A percentile compares a stretch with the other conserved stretches of the same genome.
Conservation (phyloP, 1,284 basidiomycete genomes). For the Naganishia albida region DNA sequence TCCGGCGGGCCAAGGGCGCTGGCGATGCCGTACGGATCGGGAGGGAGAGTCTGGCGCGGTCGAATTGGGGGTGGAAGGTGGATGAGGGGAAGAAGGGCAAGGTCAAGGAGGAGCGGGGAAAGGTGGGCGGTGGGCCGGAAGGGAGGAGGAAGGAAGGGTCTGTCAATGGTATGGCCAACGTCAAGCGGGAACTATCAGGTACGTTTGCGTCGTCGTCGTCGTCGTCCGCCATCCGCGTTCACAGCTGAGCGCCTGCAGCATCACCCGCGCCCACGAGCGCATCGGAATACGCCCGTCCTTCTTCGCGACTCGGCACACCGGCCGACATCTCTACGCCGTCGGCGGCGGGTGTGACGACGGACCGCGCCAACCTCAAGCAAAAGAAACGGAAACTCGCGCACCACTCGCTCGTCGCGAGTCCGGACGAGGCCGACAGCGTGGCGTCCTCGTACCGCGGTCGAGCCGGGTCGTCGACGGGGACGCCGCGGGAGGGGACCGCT, state of each 20-base stretch:
- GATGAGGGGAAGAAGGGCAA: conserved; percentile 14
- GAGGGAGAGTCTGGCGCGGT: conserved; percentile 10
- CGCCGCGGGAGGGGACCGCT: conserved; percentile 11
- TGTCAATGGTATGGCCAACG: conserved; percentile 14
- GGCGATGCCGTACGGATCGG: conserved; percentile 19
- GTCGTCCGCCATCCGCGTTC: background rate
- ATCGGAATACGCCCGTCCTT: conserved; percentile 10
- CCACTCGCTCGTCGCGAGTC: conserved; percentile 13
- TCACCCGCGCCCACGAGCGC: conserved; percentile 5
- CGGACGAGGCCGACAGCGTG: background rate
- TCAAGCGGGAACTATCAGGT: conserved; percentile 30
- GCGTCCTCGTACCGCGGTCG: background rate
- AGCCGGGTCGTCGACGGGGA: background rate
- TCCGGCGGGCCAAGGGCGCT: conserved; percentile 11
- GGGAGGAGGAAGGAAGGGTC: conserved; percentile 22
- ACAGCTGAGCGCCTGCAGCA: background rate
- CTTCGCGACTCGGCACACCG: conserved; percentile 5
- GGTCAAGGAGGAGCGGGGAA: conserved; percentile 14
- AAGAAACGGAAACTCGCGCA: conserved; percentile 33
- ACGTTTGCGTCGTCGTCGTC: background rate
- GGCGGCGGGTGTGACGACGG: background rate
- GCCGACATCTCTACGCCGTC: background rate
- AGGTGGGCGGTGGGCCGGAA: background rate
- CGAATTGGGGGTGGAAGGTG: conserved; percentile 2
- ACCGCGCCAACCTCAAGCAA: conserved; percentile 18